Percentiles rank a stretch among this genome's conserved stretches.
Evolutionary conservation across 495 filamentous ascomycete species (phyloP).

Genomic region (Sphaerosporella brunnea): DNA sequence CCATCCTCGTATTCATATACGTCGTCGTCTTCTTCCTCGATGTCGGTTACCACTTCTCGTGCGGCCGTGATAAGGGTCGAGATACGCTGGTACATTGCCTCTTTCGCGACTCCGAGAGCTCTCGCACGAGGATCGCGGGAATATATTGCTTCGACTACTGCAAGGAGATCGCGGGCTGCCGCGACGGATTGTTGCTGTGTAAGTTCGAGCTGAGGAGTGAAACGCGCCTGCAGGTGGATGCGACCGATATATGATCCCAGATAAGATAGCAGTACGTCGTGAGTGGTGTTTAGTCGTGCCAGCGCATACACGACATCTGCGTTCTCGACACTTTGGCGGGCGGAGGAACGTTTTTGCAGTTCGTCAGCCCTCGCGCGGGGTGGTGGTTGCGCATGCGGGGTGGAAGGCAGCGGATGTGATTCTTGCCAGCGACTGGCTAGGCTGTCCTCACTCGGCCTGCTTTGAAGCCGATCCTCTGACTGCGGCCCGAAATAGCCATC

Average conservation of each 20-base stretch:
- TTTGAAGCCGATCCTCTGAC: conserved; percentile 12
- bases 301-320: conserved; percentile 16
- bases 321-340: not conserved
- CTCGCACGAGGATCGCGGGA: conserved; percentile 52
- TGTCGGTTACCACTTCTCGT: conserved; percentile 51
- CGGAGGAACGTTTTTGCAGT: not conserved
- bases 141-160: conserved; percentile 68
- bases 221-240: conserved; percentile 77
- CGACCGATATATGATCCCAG: conserved; percentile 80
- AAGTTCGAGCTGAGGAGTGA: conserved; percentile 59
- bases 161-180: conserved; percentile 58
- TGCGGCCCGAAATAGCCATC: conserved; percentile 11
- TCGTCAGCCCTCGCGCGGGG: conserved; percentile 10
- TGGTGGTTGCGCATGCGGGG: conserved; percentile 19
- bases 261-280: conserved; percentile 74
- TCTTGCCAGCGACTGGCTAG: conserved; percentile 8
- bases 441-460: conserved; percentile 10
- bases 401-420: conserved; percentile 23
- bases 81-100: conserved; percentile 64
- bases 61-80: conserved; percentile 62
- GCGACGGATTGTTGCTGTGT: conserved; percentile 62
- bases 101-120: conserved; percentile 48
- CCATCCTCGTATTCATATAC: conserved; percentile 28
- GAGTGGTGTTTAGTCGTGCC: conserved; percentile 47
- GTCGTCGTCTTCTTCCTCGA: conserved; percentile 46